phyloP scores from a whole-genome alignment of 805 yeast genomes.

The Pichia manshurica region DNA sequence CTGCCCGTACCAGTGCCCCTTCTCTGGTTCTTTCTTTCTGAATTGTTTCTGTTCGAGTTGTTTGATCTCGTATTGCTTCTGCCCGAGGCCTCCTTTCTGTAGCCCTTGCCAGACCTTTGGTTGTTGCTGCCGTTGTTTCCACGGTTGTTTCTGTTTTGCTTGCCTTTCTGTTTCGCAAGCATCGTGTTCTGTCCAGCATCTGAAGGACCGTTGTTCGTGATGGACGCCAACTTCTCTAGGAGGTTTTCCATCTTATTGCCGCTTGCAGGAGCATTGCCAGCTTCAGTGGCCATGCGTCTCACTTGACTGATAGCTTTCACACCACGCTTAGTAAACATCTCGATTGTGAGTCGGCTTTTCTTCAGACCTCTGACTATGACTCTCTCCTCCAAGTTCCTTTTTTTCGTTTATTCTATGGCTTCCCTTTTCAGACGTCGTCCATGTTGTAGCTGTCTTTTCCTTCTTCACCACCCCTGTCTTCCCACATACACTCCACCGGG shows the following conservation, averaged over 20 bases:
- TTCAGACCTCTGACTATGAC: too few species aligned
- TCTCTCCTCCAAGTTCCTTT: too few species aligned
- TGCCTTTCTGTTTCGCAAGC: neutral
- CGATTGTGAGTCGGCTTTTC: too few species aligned
- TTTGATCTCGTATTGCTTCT: conserved; percentile 1
- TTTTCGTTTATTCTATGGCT: too few species aligned
- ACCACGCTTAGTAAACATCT: conserved; percentile 3
- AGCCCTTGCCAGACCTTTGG: neutral
- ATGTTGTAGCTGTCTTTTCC: too few species aligned
- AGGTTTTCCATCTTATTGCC: conserved; percentile 3
- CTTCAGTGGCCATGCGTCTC: conserved; percentile 1
- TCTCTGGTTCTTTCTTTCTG: conserved; percentile 1
- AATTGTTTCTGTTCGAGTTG: neutral
- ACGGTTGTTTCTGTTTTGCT: neutral
- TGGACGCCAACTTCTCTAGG: conserved; percentile 5
- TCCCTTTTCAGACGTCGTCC: too few species aligned
- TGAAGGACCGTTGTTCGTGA: neutral
- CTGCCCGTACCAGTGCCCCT: neutral
- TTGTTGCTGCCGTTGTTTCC: neutral
- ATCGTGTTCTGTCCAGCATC: neutral
- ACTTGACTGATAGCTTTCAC: neutral
- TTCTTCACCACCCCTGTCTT: too few species aligned
- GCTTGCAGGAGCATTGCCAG: neutral
- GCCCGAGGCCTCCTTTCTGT: neutral
- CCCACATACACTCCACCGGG: too few species aligned